Evolutionary conservation across 352 stramenopile species (phyloP).

Genomic region (Discostella stelligera): DNA sequence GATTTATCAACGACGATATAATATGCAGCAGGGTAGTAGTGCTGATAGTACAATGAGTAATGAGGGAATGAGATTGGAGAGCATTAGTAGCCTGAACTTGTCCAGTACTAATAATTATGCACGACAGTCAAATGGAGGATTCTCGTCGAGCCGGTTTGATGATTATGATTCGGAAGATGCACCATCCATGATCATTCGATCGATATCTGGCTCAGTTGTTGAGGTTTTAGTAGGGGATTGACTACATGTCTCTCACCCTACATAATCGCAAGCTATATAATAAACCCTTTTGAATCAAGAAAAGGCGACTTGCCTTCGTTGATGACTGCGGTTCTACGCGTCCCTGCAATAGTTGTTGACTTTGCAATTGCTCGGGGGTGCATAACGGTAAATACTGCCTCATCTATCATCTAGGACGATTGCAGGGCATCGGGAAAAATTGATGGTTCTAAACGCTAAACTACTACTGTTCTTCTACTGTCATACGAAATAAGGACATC

Average conservation of each 20-base stretch:
- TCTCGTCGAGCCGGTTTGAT: neutral
- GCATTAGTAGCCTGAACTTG: neutral
- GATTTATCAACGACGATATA: neutral
- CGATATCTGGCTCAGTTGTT: conserved; percentile 18
- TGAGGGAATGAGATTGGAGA: neutral
- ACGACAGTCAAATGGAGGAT: neutral
- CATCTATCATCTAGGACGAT: no score
- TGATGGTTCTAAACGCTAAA: no score
- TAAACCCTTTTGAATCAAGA: no score
- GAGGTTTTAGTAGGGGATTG: conserved; percentile 7
- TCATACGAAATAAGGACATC: no score
- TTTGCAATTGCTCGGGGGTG: no score
- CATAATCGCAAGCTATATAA: no score
- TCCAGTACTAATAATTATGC: neutral
- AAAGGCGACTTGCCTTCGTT: no score
- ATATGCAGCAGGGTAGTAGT: neutral
- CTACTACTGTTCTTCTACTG: no score
- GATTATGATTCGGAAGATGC: neutral
- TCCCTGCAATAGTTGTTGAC: no score
- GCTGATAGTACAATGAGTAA: neutral
- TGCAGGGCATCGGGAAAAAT: no score
- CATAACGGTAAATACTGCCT: no score
- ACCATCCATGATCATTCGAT: neutral
- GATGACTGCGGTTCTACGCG: no score
- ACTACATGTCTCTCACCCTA: neutral